Percentiles rank a stretch among this genome's conserved stretches.
Evolutionary conservation across 257 asterid species (phyloP).

Genomic region (Solanum appendiculatum): DNA sequence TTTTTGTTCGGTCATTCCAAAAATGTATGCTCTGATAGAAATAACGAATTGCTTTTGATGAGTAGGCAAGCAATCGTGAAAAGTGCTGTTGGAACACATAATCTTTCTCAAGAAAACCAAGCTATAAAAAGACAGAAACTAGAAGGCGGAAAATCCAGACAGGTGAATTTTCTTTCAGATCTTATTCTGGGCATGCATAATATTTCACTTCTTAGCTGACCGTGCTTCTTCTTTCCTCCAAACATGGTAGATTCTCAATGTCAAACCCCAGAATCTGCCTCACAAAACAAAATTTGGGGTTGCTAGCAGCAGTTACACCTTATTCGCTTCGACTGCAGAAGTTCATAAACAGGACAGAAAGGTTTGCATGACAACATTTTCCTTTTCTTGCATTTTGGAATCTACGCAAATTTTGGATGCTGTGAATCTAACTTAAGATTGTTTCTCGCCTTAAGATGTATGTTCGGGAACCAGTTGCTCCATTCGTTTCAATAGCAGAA

Average conservation of each 20-base stretch:
- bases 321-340: slow-evolving; percentile 34
- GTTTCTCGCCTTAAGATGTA: slow-evolving; percentile 39
- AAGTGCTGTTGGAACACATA: slow-evolving; percentile 40
- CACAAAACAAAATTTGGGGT: slow-evolving; percentile 63
- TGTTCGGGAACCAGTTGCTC: slow-evolving; percentile 63
- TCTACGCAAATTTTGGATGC: neutral
- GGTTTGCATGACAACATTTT: slow-evolving; percentile 22
- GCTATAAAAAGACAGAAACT: slow-evolving; percentile 89
- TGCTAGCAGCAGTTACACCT: slow-evolving; percentile 25
- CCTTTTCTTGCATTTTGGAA: neutral
- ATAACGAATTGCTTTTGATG: neutral
- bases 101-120: slow-evolving; percentile 67
- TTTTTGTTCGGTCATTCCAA: neutral
- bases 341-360: slow-evolving; percentile 57
- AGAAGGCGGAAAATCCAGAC: slow-evolving; percentile 77
- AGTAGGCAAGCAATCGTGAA: slow-evolving; percentile 41
- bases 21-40: neutral
- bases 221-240: neutral
- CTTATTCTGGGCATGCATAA: neutral
- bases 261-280: slow-evolving; percentile 53
- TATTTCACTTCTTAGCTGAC: neutral
- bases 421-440: neutral
- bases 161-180: slow-evolving; percentile 26
- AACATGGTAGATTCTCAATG: slow-evolving; percentile 47
- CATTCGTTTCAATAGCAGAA: slow-evolving; percentile 82